These are phyloP conservation scores for Verruconis gallopava DNA, from an alignment of 2,329 filamentous ascomycete species.

Conservation along the genomic window DNA sequence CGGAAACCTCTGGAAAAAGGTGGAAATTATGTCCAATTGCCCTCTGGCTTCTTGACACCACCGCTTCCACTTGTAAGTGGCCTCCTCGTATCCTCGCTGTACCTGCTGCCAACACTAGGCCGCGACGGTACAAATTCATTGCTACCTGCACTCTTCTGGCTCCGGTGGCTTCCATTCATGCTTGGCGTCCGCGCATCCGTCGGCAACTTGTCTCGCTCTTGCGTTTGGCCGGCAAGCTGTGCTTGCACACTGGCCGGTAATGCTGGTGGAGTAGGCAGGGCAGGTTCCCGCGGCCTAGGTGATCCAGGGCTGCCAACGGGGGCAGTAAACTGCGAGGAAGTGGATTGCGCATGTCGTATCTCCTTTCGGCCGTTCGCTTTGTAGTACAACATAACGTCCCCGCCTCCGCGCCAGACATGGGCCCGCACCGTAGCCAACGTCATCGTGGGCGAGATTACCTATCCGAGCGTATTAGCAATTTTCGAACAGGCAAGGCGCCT, in stretches of 20 bases:
- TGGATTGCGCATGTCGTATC: constrained; percentile 28
- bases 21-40: not conserved
- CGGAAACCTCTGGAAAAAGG: not conserved
- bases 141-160: no score
- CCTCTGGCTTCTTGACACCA: not conserved
- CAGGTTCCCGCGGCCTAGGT: no score
- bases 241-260: not conserved
- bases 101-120: not conserved
- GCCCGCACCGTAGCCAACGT: constrained; percentile 86
- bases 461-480: constrained; percentile 5
- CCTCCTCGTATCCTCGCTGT: not conserved
- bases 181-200: no score
- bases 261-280: not conserved
- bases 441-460: constrained; percentile 65
- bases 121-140: no score
- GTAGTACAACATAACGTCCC: constrained; percentile 82
- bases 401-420: constrained; percentile 90
- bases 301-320: no score
- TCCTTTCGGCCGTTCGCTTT: constrained; percentile 78
- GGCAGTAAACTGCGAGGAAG: no score
- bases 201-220: no score
- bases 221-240: no score
- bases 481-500: no score
- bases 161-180: no score
- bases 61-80: no score